Base-by-base conservation (phyloP, 176 grass and related monocot genomes). In the Aegilops umbellulata region DNA sequence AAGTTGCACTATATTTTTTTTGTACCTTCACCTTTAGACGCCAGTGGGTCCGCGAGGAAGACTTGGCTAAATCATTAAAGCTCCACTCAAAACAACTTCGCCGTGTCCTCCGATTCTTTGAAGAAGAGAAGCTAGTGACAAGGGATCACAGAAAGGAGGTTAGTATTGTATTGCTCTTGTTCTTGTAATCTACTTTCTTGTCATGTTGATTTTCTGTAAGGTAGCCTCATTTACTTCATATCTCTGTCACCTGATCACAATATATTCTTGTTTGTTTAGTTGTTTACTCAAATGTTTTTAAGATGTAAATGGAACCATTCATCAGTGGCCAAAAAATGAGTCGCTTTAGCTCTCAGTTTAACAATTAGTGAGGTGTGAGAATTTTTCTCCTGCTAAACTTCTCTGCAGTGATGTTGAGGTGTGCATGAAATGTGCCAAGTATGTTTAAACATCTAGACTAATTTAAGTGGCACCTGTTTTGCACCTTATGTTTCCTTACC, bases 71-170 rank as follows among this genome's bases (percentile, higher is more conserved):
- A 88, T 25, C 92, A 25, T 77, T 99, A 83, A 99, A 93, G 73
- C 90, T 99, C 61, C 97, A 99, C 70, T 92, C 90, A 2, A 99
- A 99, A 80, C 94, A 99, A 84, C 83, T 96, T 39, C 90, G 94
- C 2, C 92, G 90, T 65, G 88, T 94, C 75, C 91, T 99, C 69
- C 90, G 94, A 13, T 96, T 99, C 88, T 96, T 99, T 88, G 94
- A 99, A 88, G 97, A 99, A 80, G 97, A 99, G 80, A 99, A 96
- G 53, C 65, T 99, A 81, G 88, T 99, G 69, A 94, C 90, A 31
- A 92, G 97, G 78, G 97, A 93, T 83, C 97, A 99, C 85, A 87
- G 94, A 24, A 99, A 99, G 82, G 97, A 99, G 97, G 97, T 98
- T 79, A 86, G 64, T 86, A 78, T 89, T 24, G 82, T 74, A 16